These are phyloP conservation scores for Telfairia occidentalis DNA, from an alignment of 331 rosid species.

Conservation along the genomic window DNA sequence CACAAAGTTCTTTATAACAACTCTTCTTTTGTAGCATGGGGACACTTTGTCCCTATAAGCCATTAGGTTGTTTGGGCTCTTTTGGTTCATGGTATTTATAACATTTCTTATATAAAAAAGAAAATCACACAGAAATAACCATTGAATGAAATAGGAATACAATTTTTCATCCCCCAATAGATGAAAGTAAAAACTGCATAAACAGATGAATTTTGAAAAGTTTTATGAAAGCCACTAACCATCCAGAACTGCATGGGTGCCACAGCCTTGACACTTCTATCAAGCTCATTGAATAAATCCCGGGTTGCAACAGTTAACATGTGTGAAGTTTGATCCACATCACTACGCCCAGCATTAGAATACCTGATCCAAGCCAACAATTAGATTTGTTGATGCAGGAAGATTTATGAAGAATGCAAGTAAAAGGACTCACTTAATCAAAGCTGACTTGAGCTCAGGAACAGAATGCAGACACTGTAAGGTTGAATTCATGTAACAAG, in stretches of 20 bases:
- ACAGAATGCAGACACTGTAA: constrained; percentile 95
- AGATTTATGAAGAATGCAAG: background rate
- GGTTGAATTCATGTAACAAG: constrained; percentile 98
- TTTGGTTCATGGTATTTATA: background rate
- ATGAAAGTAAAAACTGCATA: background rate
- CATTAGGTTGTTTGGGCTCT: background rate
- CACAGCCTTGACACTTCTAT: constrained; percentile 83
- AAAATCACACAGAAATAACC: background rate
- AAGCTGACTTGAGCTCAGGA: constrained; percentile 94
- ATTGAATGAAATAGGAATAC: background rate
- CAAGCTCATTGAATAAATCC: constrained; percentile 77
- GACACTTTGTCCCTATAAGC: background rate
- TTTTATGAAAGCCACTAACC: constrained; percentile 38
- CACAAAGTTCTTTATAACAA: background rate
- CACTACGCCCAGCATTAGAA: constrained; percentile 60
- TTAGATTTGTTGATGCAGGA: constrained; percentile 13
- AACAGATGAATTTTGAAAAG: background rate
- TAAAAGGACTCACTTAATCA: constrained; percentile 50
- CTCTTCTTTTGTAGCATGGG: background rate
- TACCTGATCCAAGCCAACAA: constrained; percentile 32
- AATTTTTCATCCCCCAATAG: background rate
- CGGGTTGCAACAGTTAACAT: constrained; percentile 83
- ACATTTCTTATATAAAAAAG: background rate
- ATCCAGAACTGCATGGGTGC: constrained; percentile 99
- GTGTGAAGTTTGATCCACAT: constrained; percentile 90